Percentiles rank a stretch among this genome's conserved stretches.
These are phyloP conservation scores for Spergularia bocconei DNA, from an alignment of 148 eudicot species.

Conservation along the genomic window DNA sequence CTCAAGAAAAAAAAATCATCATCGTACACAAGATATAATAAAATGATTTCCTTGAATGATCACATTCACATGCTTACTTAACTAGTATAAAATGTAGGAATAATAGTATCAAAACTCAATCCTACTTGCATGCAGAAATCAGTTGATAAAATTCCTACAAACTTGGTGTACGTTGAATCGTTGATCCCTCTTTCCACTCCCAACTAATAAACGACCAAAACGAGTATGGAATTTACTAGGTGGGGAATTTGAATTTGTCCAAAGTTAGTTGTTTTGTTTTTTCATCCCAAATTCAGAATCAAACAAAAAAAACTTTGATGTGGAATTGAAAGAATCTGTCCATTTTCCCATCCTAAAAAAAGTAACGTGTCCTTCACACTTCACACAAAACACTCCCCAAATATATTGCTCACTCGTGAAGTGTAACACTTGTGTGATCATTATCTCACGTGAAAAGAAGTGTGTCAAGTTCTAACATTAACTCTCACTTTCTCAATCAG, in stretches of 20 bases:
- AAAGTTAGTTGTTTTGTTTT: constrained; percentile 9
- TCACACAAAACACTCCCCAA: background rate
- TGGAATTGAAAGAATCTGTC: background rate
- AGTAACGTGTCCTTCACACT: background rate
- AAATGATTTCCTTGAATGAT: no score
- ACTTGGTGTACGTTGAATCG: background rate
- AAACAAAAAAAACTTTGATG: background rate
- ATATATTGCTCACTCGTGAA: background rate
- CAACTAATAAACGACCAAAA: background rate
- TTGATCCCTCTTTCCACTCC: background rate
- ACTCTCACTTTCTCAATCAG: background rate
- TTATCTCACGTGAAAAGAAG: constrained; percentile 1
- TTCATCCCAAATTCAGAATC: background rate
- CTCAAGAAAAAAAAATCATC: no score
- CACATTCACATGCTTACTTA: no score
- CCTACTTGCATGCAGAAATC: background rate
- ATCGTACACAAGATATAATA: no score
- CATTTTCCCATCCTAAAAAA: background rate
- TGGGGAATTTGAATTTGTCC: constrained; percentile 24
- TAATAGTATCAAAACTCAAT: no score
- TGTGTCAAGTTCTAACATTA: background rate
- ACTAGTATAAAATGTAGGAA: no score
- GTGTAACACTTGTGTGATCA: background rate
- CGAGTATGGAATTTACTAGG: background rate
- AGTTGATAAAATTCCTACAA: constrained; percentile 1